Base-by-base conservation (phyloP, 2,329 filamentous ascomycete species). In the Verticillium dahliae region DNA sequence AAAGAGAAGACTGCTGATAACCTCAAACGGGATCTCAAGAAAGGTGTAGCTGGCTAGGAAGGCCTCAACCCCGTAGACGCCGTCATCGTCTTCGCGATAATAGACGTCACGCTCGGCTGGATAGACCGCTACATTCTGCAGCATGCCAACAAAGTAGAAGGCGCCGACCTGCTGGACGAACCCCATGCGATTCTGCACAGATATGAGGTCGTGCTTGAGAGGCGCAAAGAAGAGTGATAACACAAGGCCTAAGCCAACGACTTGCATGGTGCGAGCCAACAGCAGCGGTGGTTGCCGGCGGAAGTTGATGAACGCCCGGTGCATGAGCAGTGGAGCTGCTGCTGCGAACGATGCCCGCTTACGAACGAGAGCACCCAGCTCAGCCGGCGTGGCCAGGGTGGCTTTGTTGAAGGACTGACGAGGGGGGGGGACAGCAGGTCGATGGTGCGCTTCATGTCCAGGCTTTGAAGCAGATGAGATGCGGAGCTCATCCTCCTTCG, bases 71-170 rank as follows among this genome's bases (percentile, higher is more conserved):
- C 85, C 80, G 69, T 93, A 93, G 2, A 89, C 86, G 6, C 84
- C 82, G 71, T 93, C 90, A 63, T 88, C 88, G 67, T 90, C 84
- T 74, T 93, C 90, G 66, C 87, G 83, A 69, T 92, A 91, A 71
- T 92, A 92, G 0, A 92, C 89, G 61, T 91, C 88, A 4, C 88
- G 81, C 69, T 92, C 90, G 50, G 77, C 77, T 0, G 90, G 90
- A 69, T 92, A 92, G 7, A 90, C 81, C 3, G 89, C 88, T 4
- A 92, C 87, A 68, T 92, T 92, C 71, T 92, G 89, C 13, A 92
- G 80, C 89, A 92, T 91, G 34, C 90, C 90, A 1, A 90, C 84
- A 67, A 90, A 90, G 72, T 90, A 90, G 39, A 90, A 84, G 0
- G 89, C 86, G 1, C 86, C 84, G 35, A 92, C 81, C 69, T 92